phyloP scores from a whole-genome alignment of 495 filamentous ascomycete genomes.

The Neurospora sp. region DNA sequence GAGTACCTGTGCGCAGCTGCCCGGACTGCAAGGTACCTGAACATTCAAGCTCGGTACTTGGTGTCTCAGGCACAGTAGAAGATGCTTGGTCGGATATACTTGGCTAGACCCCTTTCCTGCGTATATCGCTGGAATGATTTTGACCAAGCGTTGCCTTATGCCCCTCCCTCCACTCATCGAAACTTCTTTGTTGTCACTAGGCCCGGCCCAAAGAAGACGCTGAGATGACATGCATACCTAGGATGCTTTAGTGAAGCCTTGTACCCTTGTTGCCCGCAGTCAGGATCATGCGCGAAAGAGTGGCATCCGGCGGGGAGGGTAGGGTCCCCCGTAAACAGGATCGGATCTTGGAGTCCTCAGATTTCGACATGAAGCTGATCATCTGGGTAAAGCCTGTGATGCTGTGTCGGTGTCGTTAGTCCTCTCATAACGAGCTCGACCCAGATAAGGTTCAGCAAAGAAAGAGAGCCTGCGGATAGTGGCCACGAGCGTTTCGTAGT shows the following conservation, averaged over 20 bases:
- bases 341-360: slow-evolving; percentile 24
- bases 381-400: background rate
- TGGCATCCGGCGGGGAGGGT: slow-evolving; percentile 23
- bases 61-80: slow-evolving; percentile 10
- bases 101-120: slow-evolving; percentile 2
- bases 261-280: slow-evolving; percentile 17
- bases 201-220: slow-evolving; percentile 1
- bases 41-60: slow-evolving; percentile 4
- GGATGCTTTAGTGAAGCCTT: background rate
- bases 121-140: slow-evolving; percentile 1
- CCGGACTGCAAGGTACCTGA: slow-evolving; percentile 6
- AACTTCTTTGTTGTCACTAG: slow-evolving; percentile 13
- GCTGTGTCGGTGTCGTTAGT: background rate
- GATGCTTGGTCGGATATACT: slow-evolving; percentile 13
- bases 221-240: slow-evolving; percentile 3
- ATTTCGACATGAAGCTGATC: slow-evolving; percentile 24
- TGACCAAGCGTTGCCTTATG: background rate
- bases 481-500: background rate
- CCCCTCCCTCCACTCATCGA: slow-evolving; percentile 2
- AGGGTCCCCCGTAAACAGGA: slow-evolving; percentile 21
- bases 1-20: slow-evolving; percentile 6
- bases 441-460: background rate
- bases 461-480: background rate
- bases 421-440: background rate
- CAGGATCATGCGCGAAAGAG: slow-evolving; percentile 23